These are phyloP conservation scores for Septoria linicola DNA, from an alignment of 2,329 filamentous ascomycete species.

Conservation along the genomic window DNA sequence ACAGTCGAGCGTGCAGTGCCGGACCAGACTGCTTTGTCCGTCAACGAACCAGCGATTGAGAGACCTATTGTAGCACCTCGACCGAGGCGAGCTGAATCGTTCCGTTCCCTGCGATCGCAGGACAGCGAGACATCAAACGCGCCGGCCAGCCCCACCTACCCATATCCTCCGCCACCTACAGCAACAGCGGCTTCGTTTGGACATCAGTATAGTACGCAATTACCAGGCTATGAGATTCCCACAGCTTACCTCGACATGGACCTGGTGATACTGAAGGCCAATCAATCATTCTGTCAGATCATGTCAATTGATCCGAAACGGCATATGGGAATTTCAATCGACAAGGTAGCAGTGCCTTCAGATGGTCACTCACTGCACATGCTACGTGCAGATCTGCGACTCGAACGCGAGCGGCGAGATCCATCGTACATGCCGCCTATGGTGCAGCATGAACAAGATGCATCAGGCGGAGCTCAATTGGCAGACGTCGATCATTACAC, in stretches of 20 bases:
- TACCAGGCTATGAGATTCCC: constrained; percentile 30
- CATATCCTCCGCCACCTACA: constrained; percentile 22
- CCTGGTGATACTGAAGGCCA: constrained; percentile 48
- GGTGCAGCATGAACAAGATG: constrained; percentile 44
- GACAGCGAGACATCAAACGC: constrained; percentile 32
- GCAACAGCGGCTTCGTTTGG: constrained; percentile 22
- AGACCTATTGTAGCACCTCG: constrained; percentile 12
- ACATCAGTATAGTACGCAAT: constrained; percentile 15
- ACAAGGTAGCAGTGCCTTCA: constrained; percentile 45
- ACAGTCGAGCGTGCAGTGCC: constrained; percentile 26
- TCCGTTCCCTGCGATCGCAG: constrained; percentile 36
- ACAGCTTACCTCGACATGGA: constrained; percentile 50
- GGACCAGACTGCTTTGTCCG: constrained; percentile 18
- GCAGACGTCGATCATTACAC: constrained; percentile 47
- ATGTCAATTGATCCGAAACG: constrained; percentile 41
- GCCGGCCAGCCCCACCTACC: constrained; percentile 20
- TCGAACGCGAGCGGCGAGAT: constrained; percentile 49
- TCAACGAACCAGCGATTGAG: neutral
- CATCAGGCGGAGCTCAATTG: constrained; percentile 43
- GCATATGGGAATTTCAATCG: constrained; percentile 42
- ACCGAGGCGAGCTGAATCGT: constrained; percentile 36
- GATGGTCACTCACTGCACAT: constrained; percentile 46
- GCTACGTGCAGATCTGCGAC: constrained; percentile 47
- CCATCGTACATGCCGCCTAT: constrained; percentile 54
- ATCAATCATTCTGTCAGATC: constrained; percentile 46